Evolutionary conservation across 2,329 filamentous ascomycete genomes (phyloP).

Genomic region (Aspergillus felis): DNA sequence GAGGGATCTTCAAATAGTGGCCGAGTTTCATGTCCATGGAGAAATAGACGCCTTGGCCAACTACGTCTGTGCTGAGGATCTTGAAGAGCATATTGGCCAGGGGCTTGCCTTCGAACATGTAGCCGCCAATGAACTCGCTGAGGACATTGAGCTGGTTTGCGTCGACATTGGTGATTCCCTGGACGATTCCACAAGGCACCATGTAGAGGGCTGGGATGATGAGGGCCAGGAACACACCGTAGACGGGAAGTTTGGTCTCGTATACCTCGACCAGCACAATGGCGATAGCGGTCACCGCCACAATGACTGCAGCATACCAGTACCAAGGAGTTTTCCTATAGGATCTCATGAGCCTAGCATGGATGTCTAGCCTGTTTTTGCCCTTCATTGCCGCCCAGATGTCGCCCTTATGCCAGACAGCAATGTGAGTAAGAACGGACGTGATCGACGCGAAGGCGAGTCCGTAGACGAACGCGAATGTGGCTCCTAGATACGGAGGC

Average conservation of each 20-base stretch:
- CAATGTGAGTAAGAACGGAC: constrained; percentile 39
- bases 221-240: constrained; percentile 41
- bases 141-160: constrained; percentile 44
- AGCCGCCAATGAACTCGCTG: constrained; percentile 44
- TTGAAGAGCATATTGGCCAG: constrained; percentile 46
- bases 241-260: constrained; percentile 42
- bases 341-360: constrained; percentile 37
- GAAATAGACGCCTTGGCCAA: constrained; percentile 46
- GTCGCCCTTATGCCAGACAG: constrained; percentile 27
- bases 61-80: constrained; percentile 39
- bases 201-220: constrained; percentile 42
- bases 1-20: constrained; percentile 51
- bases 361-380: constrained; percentile 40
- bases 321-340: constrained; percentile 41
- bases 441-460: constrained; percentile 62
- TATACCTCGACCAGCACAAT: constrained; percentile 40
- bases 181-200: constrained; percentile 43
- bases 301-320: constrained; percentile 40
- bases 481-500: constrained; percentile 58
- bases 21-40: constrained; percentile 50
- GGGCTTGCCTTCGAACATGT: constrained; percentile 42
- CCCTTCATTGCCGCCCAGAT: constrained; percentile 25
- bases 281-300: constrained; percentile 26
- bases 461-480: constrained; percentile 52
- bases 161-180: constrained; percentile 43